phyloP scores from a whole-genome alignment of 495 filamentous ascomycete genomes.

The Trichoderma reesei region DNA sequence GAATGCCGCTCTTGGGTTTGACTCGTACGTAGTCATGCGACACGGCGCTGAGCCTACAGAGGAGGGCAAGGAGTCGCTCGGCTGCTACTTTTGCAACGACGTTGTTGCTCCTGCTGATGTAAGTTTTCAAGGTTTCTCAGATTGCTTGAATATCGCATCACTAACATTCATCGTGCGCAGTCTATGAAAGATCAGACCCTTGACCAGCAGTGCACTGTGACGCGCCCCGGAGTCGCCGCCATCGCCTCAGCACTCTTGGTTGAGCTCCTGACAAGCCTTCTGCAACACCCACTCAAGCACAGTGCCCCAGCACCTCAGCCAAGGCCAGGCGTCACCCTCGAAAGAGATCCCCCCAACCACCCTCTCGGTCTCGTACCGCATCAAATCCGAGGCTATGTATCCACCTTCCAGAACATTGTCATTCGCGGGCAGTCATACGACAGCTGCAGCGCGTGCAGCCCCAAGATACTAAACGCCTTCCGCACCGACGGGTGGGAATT shows the following conservation, averaged over 20 bases:
- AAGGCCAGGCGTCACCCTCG: conserved; percentile 28
- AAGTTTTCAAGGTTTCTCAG: conserved; percentile 32
- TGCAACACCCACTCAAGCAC: conserved; percentile 68
- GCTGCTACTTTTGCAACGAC: conserved; percentile 98
- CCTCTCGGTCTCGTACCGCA: conserved; percentile 86
- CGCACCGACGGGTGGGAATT: conserved; percentile 72
- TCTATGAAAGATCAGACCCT: conserved; percentile 88
- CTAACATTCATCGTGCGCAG: conserved; percentile 29
- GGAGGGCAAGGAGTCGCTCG: conserved; percentile 54
- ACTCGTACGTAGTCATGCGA: conserved; percentile 94
- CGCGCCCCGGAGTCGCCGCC: conserved; percentile 80
- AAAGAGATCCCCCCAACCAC: conserved; percentile 50
- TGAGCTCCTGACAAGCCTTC: conserved; percentile 74
- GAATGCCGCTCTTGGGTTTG: conserved; percentile 93
- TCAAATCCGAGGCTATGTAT: conserved; percentile 86
- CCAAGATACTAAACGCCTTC: conserved; percentile 63
- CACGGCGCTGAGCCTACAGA: conserved; percentile 57
- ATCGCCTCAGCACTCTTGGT: conserved; percentile 90
- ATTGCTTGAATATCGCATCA: background rate
- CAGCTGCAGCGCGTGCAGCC: conserved; percentile 86
- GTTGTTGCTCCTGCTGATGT: conserved; percentile 92
- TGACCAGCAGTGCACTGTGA: conserved; percentile 97
- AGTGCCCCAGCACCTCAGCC: conserved; percentile 45
- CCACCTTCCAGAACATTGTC: conserved; percentile 71
- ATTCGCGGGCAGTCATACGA: conserved; percentile 77